These are phyloP conservation scores for Parathielavia appendiculata DNA, from an alignment of 495 filamentous ascomycete species.

Conservation along the genomic window DNA sequence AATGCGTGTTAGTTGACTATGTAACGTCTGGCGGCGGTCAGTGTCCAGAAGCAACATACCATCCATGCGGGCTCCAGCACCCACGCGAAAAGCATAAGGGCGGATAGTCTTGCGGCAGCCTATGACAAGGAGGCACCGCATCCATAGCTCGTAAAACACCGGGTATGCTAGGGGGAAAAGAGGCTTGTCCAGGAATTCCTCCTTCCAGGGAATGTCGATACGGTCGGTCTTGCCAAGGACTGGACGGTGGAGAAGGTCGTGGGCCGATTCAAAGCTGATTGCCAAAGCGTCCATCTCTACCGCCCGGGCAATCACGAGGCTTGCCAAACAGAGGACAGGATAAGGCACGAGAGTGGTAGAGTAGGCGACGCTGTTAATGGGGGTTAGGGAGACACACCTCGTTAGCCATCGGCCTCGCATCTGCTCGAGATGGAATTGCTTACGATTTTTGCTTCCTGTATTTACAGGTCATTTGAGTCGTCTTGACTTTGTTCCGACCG, in stretches of 20 bases:
- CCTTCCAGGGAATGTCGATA: too few species aligned
- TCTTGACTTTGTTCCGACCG: too few species aligned
- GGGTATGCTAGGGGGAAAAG: constrained; percentile 11
- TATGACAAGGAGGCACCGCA: constrained; percentile 7
- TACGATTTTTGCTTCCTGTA: too few species aligned
- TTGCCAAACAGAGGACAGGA: constrained; percentile 7
- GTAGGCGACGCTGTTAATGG: constrained; percentile 10
- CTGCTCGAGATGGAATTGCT: too few species aligned
- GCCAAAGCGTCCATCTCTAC: constrained; percentile 9
- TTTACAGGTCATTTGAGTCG: too few species aligned
- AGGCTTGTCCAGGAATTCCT: constrained; percentile 10
- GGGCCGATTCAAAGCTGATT: constrained; percentile 6
- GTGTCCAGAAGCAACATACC: constrained; percentile 10
- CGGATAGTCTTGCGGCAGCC: constrained; percentile 4
- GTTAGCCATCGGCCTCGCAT: constrained; percentile 9
- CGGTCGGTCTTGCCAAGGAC: constrained; percentile 6
- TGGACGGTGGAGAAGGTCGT: constrained; percentile 11
- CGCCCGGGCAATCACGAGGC: constrained; percentile 8
- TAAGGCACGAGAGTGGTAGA: constrained; percentile 11
- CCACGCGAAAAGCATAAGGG: constrained; percentile 15
- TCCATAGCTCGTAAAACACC: constrained; percentile 1
- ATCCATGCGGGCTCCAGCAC: constrained; percentile 16
- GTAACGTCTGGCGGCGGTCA: constrained; percentile 1
- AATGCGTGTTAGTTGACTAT: neutral
- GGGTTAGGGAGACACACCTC: constrained; percentile 3